A percentile compares a stretch with the other conserved stretches of the same genome.
phyloP scores from a whole-genome alignment of 2,329 filamentous ascomycete genomes.

The Emydomyces testavorans region DNA sequence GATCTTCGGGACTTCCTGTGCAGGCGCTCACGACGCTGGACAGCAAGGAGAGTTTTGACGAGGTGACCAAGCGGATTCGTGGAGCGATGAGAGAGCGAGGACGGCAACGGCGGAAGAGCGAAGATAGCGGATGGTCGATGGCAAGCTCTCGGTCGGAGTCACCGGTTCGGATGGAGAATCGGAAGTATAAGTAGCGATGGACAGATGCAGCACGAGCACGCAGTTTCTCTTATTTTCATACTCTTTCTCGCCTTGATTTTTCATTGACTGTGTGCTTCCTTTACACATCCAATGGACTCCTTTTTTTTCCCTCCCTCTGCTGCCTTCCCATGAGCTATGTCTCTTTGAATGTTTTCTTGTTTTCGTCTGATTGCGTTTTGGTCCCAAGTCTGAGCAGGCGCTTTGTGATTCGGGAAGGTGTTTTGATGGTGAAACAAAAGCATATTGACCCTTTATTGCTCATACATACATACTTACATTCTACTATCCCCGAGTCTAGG shows the following conservation, averaged over 20 bases:
- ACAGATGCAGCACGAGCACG: too few species aligned
- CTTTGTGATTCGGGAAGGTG: neutral
- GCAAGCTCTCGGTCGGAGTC: conserved; percentile 30
- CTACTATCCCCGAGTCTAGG: too few species aligned
- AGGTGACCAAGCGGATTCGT: conserved; percentile 72
- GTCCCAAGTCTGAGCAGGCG: neutral
- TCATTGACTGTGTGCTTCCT: too few species aligned
- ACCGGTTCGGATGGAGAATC: conserved; percentile 26
- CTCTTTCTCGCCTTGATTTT: too few species aligned
- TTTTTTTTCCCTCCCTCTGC: neutral
- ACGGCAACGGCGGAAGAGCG: conserved; percentile 42
- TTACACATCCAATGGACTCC: neutral
- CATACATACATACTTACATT: neutral
- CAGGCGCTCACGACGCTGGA: conserved; percentile 58
- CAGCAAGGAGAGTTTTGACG: conserved; percentile 60
- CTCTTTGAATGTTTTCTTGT: neutral
- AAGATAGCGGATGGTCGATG: conserved; percentile 32
- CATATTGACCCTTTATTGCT: neutral
- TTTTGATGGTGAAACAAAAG: neutral
- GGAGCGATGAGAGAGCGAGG: conserved; percentile 74
- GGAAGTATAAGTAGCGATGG: conserved; percentile 23
- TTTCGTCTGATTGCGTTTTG: neutral
- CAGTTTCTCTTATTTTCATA: too few species aligned
- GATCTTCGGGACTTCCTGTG: conserved; percentile 52
- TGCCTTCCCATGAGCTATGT: neutral